phyloP scores from a whole-genome alignment of 345 rosid genomes.

The Gossypium raimondii region DNA sequence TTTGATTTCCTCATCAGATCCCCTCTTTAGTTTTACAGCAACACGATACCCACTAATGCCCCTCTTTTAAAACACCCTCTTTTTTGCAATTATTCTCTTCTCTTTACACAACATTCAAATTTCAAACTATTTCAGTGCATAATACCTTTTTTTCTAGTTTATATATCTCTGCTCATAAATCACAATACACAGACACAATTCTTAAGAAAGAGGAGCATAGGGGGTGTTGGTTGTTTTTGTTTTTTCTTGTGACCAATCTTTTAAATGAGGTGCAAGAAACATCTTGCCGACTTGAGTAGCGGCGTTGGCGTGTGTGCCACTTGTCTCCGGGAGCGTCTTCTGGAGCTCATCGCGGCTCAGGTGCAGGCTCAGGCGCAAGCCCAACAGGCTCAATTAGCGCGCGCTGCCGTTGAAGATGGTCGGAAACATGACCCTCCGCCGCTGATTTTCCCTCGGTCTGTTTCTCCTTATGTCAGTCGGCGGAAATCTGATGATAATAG shows the following conservation, averaged over 20 bases:
- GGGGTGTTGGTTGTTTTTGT: background rate
- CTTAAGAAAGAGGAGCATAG: background rate
- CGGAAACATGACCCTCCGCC: conserved; percentile 31
- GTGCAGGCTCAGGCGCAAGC: conserved; percentile 33
- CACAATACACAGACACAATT: background rate
- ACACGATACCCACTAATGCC: conserved; percentile 4
- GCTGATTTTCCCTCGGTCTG: conserved; percentile 75
- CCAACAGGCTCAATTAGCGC: conserved; percentile 6
- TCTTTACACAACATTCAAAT: background rate
- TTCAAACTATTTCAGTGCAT: background rate
- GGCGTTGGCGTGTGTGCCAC: conserved; percentile 85
- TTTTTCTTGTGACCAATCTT: background rate
- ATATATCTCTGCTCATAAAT: background rate
- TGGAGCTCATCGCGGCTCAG: conserved; percentile 48
- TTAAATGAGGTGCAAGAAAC: conserved; percentile 53
- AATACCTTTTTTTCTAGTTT: background rate
- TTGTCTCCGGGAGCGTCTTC: conserved; percentile 83
- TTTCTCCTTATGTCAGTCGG: conserved; percentile 67
- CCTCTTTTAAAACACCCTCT: background rate
- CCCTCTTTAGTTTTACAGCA: conserved; percentile 15
- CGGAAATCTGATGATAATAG: conserved; percentile 49
- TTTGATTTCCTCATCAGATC: conserved; percentile 27
- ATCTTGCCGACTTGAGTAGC: conserved; percentile 35
- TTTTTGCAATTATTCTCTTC: background rate
- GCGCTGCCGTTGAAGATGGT: conserved; percentile 25